Conservation (phyloP, 768 basidiomycete species). For the Neoboletus subvelutipes region DNA sequence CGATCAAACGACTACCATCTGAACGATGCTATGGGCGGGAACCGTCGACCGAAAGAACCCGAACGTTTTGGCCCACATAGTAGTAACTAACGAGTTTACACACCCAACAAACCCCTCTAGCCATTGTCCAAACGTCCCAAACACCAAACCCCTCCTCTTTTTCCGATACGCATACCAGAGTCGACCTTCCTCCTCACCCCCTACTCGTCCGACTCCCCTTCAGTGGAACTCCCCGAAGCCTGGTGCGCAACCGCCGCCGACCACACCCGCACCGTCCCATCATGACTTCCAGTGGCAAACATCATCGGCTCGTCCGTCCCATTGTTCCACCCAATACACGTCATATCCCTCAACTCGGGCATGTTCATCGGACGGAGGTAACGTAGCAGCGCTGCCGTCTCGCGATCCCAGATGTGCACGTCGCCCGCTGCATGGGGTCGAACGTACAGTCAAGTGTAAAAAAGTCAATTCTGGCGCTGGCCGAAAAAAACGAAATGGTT, state of each 20-base stretch:
- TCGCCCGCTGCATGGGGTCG: conserved; percentile 60
- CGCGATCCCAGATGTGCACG: conserved; percentile 84
- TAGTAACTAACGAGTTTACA: too few species aligned
- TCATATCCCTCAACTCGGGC: conserved; percentile 59
- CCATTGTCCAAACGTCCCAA: not conserved
- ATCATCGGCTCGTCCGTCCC: conserved; percentile 44
- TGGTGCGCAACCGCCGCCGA: conserved; percentile 38
- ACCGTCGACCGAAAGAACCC: too few species aligned
- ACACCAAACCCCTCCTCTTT: not conserved
- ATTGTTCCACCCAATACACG: conserved; percentile 81
- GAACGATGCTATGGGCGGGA: too few species aligned
- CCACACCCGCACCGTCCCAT: conserved; percentile 78
- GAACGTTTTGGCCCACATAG: not conserved
- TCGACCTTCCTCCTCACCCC: not conserved
- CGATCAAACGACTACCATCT: too few species aligned
- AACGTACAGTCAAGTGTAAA: not conserved
- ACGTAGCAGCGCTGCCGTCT: conserved; percentile 69
- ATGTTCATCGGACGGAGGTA: conserved; percentile 56
- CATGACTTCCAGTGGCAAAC: conserved; percentile 75
- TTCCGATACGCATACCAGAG: not conserved
- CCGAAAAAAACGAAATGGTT: not conserved
- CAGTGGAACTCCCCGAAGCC: conserved; percentile 17
- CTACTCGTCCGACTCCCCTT: conserved; percentile 22
- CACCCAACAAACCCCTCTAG: not conserved
- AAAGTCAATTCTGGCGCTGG: not conserved